Percentiles rank a stretch among this genome's conserved stretches.
Evolutionary conservation across 768 basidiomycete genomes (phyloP).

Genomic region (Pisolithus albus): DNA sequence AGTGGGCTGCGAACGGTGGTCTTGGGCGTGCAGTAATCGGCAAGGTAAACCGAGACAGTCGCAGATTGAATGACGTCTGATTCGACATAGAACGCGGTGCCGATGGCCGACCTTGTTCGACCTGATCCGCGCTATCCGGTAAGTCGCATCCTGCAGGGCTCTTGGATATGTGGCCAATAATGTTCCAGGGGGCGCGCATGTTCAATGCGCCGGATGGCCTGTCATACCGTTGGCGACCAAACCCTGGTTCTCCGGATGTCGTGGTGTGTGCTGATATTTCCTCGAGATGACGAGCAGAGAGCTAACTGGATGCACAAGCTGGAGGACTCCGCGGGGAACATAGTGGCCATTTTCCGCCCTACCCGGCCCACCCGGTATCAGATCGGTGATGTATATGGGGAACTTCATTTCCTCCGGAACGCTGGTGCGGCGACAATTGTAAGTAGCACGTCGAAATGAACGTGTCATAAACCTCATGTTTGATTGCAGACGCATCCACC

Average conservation of each 20-base stretch:
- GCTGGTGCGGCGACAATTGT: constrained; percentile 82
- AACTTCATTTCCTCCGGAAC: constrained; percentile 73
- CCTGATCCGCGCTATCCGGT: constrained; percentile 58
- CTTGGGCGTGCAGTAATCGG: constrained; percentile 82
- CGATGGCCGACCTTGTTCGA: constrained; percentile 80
- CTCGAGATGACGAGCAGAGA: constrained; percentile 1
- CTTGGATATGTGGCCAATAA: constrained; percentile 10
- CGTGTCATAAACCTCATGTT: constrained; percentile 19
- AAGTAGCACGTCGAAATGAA: constrained; percentile 19
- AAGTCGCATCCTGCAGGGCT: constrained; percentile 24
- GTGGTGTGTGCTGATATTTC: constrained; percentile 38
- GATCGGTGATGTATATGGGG: constrained; percentile 81
- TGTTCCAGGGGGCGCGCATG: constrained; percentile 49
- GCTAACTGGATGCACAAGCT: constrained; percentile 38
- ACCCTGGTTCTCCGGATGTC: constrained; percentile 48
- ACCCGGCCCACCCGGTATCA: constrained; percentile 75
- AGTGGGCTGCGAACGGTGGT: constrained; percentile 78
- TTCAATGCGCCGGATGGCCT: constrained; percentile 82
- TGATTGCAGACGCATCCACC: constrained; percentile 69
- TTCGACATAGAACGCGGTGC: constrained; percentile 55
- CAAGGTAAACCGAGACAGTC: constrained; percentile 44
- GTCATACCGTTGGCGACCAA: constrained; percentile 76
- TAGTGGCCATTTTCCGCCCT: constrained; percentile 77
- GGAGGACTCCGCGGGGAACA: constrained; percentile 59
- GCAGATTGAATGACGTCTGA: constrained; percentile 14